phyloP scores from a whole-genome alignment of 306 rosid genomes.

The Quercus variabilis region DNA sequence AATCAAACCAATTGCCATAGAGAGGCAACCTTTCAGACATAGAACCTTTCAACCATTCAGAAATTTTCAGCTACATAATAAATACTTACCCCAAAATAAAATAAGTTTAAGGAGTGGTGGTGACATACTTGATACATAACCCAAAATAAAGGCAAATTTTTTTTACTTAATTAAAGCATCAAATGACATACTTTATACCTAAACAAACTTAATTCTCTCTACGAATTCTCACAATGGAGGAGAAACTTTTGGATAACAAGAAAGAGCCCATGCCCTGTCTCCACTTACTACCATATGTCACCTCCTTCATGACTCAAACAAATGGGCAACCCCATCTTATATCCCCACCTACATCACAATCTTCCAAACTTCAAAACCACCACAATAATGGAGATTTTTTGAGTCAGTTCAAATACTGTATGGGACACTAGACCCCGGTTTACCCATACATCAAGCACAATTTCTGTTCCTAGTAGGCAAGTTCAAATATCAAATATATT shows the following conservation, averaged over 20 bases:
- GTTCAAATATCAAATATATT: neutral
- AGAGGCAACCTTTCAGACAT: neutral
- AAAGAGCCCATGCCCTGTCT: neutral
- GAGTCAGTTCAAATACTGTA: neutral
- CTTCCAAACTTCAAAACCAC: neutral
- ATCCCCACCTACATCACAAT: neutral
- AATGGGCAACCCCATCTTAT: neutral
- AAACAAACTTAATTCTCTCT: neutral
- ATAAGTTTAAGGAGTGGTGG: neutral
- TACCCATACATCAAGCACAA: neutral
- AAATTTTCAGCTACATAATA: neutral
- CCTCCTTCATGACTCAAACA: neutral
- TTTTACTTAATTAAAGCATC: neutral
- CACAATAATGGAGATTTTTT: neutral
- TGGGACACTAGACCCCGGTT: neutral
- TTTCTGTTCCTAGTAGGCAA: neutral
- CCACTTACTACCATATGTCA: neutral
- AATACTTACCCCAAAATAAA: too few relatives aligned
- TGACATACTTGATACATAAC: neutral
- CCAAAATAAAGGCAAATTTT: neutral
- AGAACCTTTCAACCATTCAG: neutral
- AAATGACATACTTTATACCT: neutral
- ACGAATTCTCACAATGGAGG: neutral
- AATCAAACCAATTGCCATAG: neutral
- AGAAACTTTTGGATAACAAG: neutral